Evolutionary conservation across 345 rosid species (phyloP), one percentile per base, ranked within the genome.

Genomic region (Excoecaria agallocha): DNA sequence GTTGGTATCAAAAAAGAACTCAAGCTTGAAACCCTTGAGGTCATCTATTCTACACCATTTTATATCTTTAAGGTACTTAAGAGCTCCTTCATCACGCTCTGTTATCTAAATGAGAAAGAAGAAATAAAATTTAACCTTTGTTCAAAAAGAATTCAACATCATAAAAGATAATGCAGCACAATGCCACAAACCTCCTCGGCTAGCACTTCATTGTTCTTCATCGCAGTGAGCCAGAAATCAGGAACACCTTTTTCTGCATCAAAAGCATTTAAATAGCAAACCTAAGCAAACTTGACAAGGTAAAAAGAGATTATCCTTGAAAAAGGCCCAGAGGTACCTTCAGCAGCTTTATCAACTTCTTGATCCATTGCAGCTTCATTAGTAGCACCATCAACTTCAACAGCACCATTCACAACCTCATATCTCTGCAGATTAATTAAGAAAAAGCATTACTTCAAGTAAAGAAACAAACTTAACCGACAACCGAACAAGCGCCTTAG

Each of bases 21-120:
- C 99, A 48, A 96, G 93, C 84, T 96, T 96, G 86, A 93, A 96
- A 54, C 99, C 98, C 79, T 96, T 96, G 50, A 94, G 97, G 15
- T 93, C 94, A 67, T 87, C 93, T 65, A 90, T 83, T 72, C 94
- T 87, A 61, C 71, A 80, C 96, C 96, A 93, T 86, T 91, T 96
- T 39, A 96, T 93, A 78, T 96, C 94, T 72, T 88, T 91, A 46
- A 96, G 87, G 83, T 79, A 91, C 75, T 86, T 86, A 45, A 96
- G 92, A 77, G 98, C 98, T 39, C 85, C 97, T 86, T 96, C 98
- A 78, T 96, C 99, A 51, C 93, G 86, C 85, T 96, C 99, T 0
- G 91, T 89, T 61, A 96, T 85, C 98, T 96, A 75, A 63, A 37
- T 56, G 51, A 68, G 58, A 65, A 19, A 56, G 35, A 54, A 13